Conservation (phyloP, 2,329 filamentous ascomycete genomes). For the Pleomassaria siparia region DNA sequence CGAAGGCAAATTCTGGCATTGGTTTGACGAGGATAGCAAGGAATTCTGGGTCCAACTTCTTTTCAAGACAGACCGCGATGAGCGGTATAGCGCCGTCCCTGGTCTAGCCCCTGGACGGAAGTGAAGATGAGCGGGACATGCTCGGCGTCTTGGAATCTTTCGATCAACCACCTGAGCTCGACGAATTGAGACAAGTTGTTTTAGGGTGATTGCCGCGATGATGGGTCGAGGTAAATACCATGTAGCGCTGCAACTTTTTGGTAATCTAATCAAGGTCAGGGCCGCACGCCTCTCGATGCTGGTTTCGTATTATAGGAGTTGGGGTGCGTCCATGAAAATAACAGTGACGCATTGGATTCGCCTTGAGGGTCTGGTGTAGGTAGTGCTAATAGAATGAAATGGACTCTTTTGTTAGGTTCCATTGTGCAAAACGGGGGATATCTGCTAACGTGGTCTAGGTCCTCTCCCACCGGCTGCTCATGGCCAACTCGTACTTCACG, state of each 20-base stretch:
- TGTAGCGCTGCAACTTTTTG: background rate
- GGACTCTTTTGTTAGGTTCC: background rate
- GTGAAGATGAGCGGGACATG: conserved; percentile 28
- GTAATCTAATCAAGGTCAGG: conserved; percentile 4
- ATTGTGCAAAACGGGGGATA: background rate
- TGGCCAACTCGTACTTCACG: background rate
- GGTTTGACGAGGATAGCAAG: conserved; percentile 93
- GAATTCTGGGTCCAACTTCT: conserved; percentile 98
- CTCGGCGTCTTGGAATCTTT: background rate
- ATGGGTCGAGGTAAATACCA: conserved; percentile 1
- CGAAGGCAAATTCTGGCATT: conserved; percentile 86
- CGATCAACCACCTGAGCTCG: background rate
- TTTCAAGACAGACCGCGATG: conserved; percentile 97
- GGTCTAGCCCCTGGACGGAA: conserved; percentile 58
- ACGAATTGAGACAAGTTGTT: background rate
- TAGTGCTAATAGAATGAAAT: conserved; percentile 13
- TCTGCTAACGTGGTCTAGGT: background rate
- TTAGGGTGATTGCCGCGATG: too few relatives aligned
- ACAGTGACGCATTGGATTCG: background rate
- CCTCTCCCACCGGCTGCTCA: background rate
- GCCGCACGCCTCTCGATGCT: background rate
- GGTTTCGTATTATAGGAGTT: conserved; percentile 5
- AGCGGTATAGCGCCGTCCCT: conserved; percentile 73
- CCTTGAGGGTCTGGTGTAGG: conserved; percentile 22
- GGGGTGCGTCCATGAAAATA: conserved; percentile 14